Base-by-base conservation (phyloP, 2,329 filamentous ascomycete genomes). In the Pestalotiopsis sp. region DNA sequence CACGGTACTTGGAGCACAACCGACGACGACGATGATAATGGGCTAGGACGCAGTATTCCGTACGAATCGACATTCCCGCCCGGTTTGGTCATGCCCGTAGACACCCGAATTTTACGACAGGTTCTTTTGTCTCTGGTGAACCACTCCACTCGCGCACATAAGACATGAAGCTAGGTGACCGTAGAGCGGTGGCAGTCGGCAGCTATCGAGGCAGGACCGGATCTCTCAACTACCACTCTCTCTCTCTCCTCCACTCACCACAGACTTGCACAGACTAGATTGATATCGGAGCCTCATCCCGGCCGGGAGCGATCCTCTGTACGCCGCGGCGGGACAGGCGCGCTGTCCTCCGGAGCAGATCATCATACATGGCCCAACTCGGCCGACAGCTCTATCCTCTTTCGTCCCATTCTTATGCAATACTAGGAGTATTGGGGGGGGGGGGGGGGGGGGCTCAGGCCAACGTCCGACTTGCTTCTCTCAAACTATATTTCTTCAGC, bases 111-210 rank as follows among this genome's bases (percentile, higher is more conserved):
- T 62, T 62, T 62, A 62, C 59, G 59, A 62, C 59, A 39, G 6
- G 59, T 62, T 31, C 31, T 62, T 62, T 62, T 39, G 25, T 39
- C 59, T 14, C 38, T 11, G n/a, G 11, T 39, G 31, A 20, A 36
- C 45, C n/a, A 36, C 59, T 62, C 59, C 59, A 62, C 59, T 36
- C 20, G 27, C 36, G 59, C 59, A 62, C 59, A 20, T 62, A 36
- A 62, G 59, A 20, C 31, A 20, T 20, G 59, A 20, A 62, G 36
- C 59, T 62, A 62, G 31, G 31, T 36, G 31, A 36, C 31, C 31
- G 31, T 36, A 36, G 31, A 62, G 59, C 27, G 36, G 59, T 36
- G 38, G 27, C 27, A 52, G 45, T 9, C 14, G 17, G 45, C 20
- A n/a, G 45, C 45, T 52, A 52, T 52, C 6, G 20, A 52, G 45